These are phyloP conservation scores for Cavenderia fasciculata DNA, from an alignment of 78 protist species.

Conservation along the genomic window DNA sequence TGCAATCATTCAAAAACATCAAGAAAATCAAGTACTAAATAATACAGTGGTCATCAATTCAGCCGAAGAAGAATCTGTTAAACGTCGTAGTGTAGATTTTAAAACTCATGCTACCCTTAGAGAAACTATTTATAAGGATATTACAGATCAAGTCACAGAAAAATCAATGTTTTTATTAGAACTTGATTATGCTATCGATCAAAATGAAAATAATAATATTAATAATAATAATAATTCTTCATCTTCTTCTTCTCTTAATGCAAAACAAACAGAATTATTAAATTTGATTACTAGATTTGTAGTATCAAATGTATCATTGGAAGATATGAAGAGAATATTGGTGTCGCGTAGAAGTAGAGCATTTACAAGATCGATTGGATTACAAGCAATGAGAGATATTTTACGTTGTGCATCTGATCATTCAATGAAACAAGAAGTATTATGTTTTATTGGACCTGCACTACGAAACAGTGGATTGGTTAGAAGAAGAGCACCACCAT, in stretches of 20 bases:
- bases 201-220: background rate
- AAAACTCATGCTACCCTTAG: conserved; percentile 17
- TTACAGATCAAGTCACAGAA: conserved; percentile 48
- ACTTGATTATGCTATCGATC: background rate
- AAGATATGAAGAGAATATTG: conserved; percentile 59
- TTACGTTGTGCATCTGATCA: conserved; percentile 63
- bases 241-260: background rate
- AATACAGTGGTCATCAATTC: background rate
- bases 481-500: conserved; percentile 47
- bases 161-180: conserved; percentile 51
- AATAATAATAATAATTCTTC: background rate
- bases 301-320: conserved; percentile 37
- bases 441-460: conserved; percentile 77
- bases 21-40: conserved; percentile 32
- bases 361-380: conserved; percentile 31
- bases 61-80: conserved; percentile 5
- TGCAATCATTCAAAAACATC: conserved; percentile 69
- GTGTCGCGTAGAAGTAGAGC: conserved; percentile 46
- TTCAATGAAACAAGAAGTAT: conserved; percentile 60
- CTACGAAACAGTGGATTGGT: conserved; percentile 65
- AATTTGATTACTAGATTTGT: conserved; percentile 9
- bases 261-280: background rate
- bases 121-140: conserved; percentile 56
- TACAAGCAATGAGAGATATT: conserved; percentile 63
- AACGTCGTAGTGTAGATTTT: conserved; percentile 19